Percentiles rank a stretch among this genome's conserved stretches.
Evolutionary conservation across 2,329 filamentous ascomycete genomes (phyloP).

Genomic region (Pseudogymnoascus destructans): DNA sequence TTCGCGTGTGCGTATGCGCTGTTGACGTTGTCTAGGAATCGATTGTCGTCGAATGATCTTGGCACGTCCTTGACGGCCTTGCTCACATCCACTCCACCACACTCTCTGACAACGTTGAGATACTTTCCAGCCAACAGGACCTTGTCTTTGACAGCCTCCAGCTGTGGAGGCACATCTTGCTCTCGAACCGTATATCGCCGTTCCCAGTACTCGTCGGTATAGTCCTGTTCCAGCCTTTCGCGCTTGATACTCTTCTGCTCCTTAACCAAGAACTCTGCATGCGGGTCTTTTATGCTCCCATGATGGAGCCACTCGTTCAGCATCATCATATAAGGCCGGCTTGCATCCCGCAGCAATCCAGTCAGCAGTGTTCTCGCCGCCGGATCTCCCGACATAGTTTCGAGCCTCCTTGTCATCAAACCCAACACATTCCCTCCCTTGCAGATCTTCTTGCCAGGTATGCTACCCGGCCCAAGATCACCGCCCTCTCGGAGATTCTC

Average conservation of each 20-base stretch:
- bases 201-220: slow-evolving; percentile 99
- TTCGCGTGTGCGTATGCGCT: slow-evolving; percentile 92
- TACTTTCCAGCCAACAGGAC: slow-evolving; percentile 94
- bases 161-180: slow-evolving; percentile 79
- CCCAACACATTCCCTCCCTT: slow-evolving; percentile 95
- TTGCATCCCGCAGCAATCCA: slow-evolving; percentile 72
- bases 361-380: slow-evolving; percentile 72
- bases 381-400: slow-evolving; percentile 87
- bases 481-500: slow-evolving; percentile 80
- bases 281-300: slow-evolving; percentile 85
- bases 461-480: slow-evolving; percentile 63
- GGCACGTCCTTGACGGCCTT: slow-evolving; percentile 82
- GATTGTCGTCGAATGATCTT: slow-evolving; percentile 76
- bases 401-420: slow-evolving; percentile 69
- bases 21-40: slow-evolving; percentile 93
- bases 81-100: slow-evolving; percentile 87
- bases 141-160: slow-evolving; percentile 84
- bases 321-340: slow-evolving; percentile 94
- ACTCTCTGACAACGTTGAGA: slow-evolving; percentile 93
- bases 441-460: slow-evolving; percentile 80
- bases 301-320: slow-evolving; percentile 97
- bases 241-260: slow-evolving; percentile 91
- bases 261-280: slow-evolving; percentile 86
- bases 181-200: slow-evolving; percentile 91
- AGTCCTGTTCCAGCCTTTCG: slow-evolving; percentile 85